Conservation (phyloP, 1,284 basidiomycete species). For the Rhodofomes roseus region DNA sequence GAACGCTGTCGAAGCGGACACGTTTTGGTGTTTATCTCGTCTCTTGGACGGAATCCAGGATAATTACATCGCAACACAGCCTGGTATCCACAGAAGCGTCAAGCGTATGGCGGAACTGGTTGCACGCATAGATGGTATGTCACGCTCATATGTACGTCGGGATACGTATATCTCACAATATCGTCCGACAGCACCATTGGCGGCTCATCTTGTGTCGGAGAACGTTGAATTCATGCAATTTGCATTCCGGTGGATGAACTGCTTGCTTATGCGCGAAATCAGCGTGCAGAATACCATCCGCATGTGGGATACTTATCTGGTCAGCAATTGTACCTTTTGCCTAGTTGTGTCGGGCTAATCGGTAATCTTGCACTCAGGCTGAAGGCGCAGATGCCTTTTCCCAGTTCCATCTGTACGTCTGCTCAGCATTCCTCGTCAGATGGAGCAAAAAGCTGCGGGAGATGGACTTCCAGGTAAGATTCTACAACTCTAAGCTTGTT, state of each 20-base stretch:
- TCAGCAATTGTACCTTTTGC: slow-evolving; percentile 35
- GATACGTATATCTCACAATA: not conserved
- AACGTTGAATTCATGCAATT: slow-evolving; percentile 99
- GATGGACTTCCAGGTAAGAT: slow-evolving; percentile 91
- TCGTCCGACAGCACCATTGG: slow-evolving; percentile 60
- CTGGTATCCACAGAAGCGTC: slow-evolving; percentile 90
- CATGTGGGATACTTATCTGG: slow-evolving; percentile 99
- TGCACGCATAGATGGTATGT: slow-evolving; percentile 83
- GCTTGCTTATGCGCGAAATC: slow-evolving; percentile 93
- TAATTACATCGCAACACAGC: slow-evolving; percentile 94
- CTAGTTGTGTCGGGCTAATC: not conserved
- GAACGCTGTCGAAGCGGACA: slow-evolving; percentile 88
- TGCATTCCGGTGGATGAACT: slow-evolving; percentile 99
- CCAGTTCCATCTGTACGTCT: slow-evolving; percentile 95
- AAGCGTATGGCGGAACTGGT: slow-evolving; percentile 91
- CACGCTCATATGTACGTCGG: not conserved
- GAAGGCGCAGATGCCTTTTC: slow-evolving; percentile 95
- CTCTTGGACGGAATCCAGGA: slow-evolving; percentile 95
- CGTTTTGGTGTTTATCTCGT: slow-evolving; percentile 95
- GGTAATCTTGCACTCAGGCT: slow-evolving; percentile 50
- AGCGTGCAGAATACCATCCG: slow-evolving; percentile 92
- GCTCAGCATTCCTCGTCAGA: slow-evolving; percentile 89
- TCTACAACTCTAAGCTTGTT: slow-evolving; percentile 6
- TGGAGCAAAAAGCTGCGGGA: slow-evolving; percentile 88
- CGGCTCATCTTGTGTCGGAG: slow-evolving; percentile 80